phyloP scores from a whole-genome alignment of 2,329 filamentous ascomycete species.

The Colletotrichum agaves region DNA sequence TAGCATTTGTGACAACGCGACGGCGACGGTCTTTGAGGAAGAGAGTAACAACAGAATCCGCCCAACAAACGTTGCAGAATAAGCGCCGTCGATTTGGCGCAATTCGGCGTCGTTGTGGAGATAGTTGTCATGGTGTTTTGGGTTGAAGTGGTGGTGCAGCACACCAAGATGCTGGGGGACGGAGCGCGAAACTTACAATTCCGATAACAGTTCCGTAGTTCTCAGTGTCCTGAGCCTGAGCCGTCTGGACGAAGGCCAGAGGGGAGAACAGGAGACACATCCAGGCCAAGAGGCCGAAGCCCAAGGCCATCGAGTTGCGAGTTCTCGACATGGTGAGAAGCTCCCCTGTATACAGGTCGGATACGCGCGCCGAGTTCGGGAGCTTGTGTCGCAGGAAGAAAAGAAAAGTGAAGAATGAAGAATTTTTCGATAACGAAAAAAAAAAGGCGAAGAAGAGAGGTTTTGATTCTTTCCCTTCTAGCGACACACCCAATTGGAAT shows the following conservation, averaged over 20 bases:
- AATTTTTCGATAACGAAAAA: too few species aligned
- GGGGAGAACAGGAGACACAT: slow-evolving; percentile 90
- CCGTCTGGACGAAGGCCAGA: slow-evolving; percentile 84
- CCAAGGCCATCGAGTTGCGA: slow-evolving; percentile 76
- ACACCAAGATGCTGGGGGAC: not conserved
- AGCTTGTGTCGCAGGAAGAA: not conserved
- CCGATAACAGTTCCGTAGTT: slow-evolving; percentile 91
- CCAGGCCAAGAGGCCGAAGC: slow-evolving; percentile 92
- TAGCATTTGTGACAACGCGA: not conserved
- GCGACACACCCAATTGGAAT: slow-evolving; percentile 32
- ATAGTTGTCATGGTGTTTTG: not conserved
- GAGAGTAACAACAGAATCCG: too few species aligned
- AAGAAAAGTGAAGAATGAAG: slow-evolving; percentile 16
- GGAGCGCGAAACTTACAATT: slow-evolving; percentile 70
- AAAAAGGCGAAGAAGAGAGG: not conserved
- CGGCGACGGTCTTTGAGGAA: too few species aligned
- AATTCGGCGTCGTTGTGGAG: not conserved
- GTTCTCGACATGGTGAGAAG: slow-evolving; percentile 62
- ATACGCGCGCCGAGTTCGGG: slow-evolving; percentile 21
- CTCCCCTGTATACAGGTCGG: slow-evolving; percentile 11
- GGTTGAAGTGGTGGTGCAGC: rapidly evolving
- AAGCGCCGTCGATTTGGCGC: too few species aligned
- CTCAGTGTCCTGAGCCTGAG: slow-evolving; percentile 77
- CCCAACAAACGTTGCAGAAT: too few species aligned
- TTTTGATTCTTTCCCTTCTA: slow-evolving; percentile 30